Conservation (phyloP, 768 basidiomycete species). For the Arthromyces matolae region DNA sequence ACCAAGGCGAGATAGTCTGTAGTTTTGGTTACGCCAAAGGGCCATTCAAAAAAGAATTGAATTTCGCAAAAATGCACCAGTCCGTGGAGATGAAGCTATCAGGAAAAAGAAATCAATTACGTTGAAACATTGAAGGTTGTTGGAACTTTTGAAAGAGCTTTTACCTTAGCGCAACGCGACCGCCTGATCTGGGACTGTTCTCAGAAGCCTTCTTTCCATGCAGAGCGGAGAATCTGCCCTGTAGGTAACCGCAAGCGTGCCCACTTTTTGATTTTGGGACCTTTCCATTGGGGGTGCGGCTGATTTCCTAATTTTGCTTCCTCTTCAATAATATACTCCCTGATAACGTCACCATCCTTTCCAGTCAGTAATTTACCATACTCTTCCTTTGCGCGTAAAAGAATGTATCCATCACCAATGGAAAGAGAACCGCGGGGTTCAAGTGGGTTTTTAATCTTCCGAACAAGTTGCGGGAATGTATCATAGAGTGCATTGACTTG, state of each 20-base stretch:
- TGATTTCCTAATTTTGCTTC: neutral
- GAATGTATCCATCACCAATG: slow-evolving; percentile 4
- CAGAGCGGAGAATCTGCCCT: slow-evolving; percentile 33
- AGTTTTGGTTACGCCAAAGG: no score
- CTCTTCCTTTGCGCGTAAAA: slow-evolving; percentile 16
- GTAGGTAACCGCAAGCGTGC: slow-evolving; percentile 34
- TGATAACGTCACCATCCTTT: slow-evolving; percentile 1
- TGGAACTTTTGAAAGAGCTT: no score
- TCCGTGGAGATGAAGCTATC: no score
- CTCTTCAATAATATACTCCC: slow-evolving; percentile 3
- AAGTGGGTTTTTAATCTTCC: neutral
- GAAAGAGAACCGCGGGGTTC: neutral
- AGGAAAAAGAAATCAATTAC: no score
- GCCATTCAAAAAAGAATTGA: no score
- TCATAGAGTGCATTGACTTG: slow-evolving; percentile 19
- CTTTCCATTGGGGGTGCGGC: neutral
- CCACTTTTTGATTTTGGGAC: slow-evolving; percentile 20
- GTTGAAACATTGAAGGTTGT: no score
- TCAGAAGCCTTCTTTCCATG: no score
- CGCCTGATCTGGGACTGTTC: no score
- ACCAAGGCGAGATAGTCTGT: no score
- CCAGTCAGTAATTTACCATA: slow-evolving; percentile 1
- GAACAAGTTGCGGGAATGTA: neutral
- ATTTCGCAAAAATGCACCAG: no score
- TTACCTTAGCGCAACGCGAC: no score